Percentiles rank a stretch among this genome's conserved stretches.
These are phyloP conservation scores for Termitomyces sp. DNA, from an alignment of 768 basidiomycete species.

Conservation along the genomic window DNA sequence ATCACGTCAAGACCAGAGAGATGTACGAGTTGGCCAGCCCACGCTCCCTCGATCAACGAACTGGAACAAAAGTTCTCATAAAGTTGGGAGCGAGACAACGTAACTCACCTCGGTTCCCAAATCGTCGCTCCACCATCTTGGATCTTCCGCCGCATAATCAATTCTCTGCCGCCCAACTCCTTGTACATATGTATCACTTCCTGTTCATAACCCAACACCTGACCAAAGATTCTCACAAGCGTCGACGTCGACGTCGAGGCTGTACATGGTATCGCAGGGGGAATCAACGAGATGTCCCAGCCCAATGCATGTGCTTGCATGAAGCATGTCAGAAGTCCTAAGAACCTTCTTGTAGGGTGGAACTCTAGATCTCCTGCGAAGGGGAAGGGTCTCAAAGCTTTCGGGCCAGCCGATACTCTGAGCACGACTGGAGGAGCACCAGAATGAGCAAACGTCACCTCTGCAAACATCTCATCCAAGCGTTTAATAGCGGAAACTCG, in stretches of 20 bases:
- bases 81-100: background rate
- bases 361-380: conserved; percentile 34
- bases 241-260: conserved; percentile 58
- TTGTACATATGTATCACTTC: conserved; percentile 64
- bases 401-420: conserved; percentile 45
- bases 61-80: background rate
- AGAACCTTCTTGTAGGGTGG: conserved; percentile 41
- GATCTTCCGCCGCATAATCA: conserved; percentile 57
- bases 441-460: conserved; percentile 35
- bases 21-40: conserved; percentile 51
- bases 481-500: conserved; percentile 33
- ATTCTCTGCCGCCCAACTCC: conserved; percentile 59
- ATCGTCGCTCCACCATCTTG: conserved; percentile 51
- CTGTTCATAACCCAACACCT: conserved; percentile 53
- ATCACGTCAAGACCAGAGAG: conserved; percentile 60
- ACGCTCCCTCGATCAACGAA: conserved; percentile 48
- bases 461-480: conserved; percentile 30
- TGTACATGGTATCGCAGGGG: conserved; percentile 50
- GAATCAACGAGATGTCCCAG: conserved; percentile 61
- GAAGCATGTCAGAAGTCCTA: conserved; percentile 52
- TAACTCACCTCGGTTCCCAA: conserved; percentile 52
- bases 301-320: conserved; percentile 59
- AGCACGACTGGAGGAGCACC: conserved; percentile 22
- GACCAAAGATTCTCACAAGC: conserved; percentile 47
- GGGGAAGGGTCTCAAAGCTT: conserved; percentile 39